These are phyloP conservation scores for Rhizophora mangle DNA, from an alignment of 345 rosid species.

Conservation along the genomic window DNA sequence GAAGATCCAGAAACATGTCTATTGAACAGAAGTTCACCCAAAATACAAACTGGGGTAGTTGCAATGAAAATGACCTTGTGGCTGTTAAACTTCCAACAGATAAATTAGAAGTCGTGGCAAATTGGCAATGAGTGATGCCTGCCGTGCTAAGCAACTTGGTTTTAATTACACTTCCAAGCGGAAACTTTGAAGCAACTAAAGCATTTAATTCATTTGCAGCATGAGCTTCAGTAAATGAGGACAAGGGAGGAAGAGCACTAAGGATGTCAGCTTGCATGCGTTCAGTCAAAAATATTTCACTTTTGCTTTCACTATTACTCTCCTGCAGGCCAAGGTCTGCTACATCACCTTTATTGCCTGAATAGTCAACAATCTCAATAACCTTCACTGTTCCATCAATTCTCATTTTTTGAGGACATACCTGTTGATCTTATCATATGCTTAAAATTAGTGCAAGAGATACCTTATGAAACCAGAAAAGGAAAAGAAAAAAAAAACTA, in stretches of 20 bases:
- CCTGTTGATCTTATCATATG: conserved; percentile 57
- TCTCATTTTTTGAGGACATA: conserved; percentile 60
- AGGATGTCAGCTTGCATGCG: conserved; percentile 62
- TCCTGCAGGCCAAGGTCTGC: conserved; percentile 15
- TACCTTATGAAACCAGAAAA: conserved; percentile 13
- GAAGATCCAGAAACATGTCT: conserved; percentile 49
- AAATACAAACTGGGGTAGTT: conserved; percentile 55
- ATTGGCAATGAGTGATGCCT: conserved; percentile 47
- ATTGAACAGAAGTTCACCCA: conserved; percentile 70
- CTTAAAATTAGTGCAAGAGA: conserved; percentile 31
- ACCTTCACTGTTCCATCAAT: conserved; percentile 60
- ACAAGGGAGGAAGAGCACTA: conserved; percentile 55
- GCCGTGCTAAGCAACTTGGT: conserved; percentile 57
- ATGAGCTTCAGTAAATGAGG: conserved; percentile 31
- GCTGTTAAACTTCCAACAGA: conserved; percentile 39
- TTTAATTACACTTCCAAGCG: conserved; percentile 42
- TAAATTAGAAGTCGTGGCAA: conserved; percentile 32
- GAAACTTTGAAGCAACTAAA: conserved; percentile 36
- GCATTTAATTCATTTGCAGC: conserved; percentile 32
- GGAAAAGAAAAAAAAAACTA: background rate
- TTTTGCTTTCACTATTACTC: conserved; percentile 9
- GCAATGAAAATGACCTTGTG: conserved; percentile 52
- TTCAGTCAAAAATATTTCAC: conserved; percentile 40
- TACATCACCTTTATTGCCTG: conserved; percentile 28
- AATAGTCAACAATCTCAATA: conserved; percentile 62